Percentiles rank a stretch among this genome's conserved stretches.
These are phyloP conservation scores for Besnoitia besnoiti DNA, from an alignment of 169 alveolate genomes.

Conservation along the genomic window DNA sequence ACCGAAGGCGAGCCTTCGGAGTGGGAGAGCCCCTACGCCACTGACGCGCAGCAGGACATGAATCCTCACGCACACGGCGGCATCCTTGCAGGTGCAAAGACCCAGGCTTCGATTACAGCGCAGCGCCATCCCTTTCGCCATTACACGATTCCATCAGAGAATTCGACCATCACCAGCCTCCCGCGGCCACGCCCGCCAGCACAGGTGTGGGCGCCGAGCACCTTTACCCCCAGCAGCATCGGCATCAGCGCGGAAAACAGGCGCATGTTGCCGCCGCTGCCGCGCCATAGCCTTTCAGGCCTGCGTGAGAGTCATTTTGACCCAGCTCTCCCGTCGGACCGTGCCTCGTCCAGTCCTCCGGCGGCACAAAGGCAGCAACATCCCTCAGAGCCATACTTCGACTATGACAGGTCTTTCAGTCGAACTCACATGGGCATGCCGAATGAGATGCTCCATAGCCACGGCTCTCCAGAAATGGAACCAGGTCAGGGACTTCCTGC, in stretches of 20 bases:
- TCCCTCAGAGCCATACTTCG: not conserved
- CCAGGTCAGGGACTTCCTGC: not conserved
- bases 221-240: not conserved
- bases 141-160: not conserved
- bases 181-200: not conserved
- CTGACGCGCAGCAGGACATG: not conserved
- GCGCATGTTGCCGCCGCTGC: no score
- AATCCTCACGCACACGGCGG: not conserved
- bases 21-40: not conserved
- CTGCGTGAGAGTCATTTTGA: no score
- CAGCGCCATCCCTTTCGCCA: not conserved
- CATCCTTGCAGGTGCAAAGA: not conserved
- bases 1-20: not conserved
- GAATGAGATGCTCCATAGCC: not conserved
- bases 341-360: no score
- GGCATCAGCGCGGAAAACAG: not conserved
- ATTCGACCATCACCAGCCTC: no score
- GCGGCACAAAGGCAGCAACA: not conserved
- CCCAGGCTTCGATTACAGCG: not conserved
- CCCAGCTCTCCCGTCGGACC: no score
- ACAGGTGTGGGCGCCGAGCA: not conserved
- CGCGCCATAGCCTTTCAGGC: no score
- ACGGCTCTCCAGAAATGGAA: not conserved
- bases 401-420: not conserved
- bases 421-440: not conserved